Conservation (phyloP, 495 filamentous ascomycete genomes). For the Lophiotrema nucula region DNA sequence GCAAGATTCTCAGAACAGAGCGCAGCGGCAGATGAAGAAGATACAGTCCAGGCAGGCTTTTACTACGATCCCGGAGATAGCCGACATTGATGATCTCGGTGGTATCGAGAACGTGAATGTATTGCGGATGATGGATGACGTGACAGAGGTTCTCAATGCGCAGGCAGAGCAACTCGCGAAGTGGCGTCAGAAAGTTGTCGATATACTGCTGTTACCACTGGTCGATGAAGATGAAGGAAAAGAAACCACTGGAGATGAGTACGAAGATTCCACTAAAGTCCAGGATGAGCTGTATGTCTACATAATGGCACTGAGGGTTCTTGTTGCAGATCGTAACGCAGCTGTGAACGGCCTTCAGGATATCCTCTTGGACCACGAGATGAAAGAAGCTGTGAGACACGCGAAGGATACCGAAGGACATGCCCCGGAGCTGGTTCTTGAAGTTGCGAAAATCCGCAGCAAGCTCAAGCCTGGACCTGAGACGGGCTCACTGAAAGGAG, state of each 20-base stretch:
- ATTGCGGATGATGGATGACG: conserved; percentile 54
- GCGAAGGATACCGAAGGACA: conserved; percentile 58
- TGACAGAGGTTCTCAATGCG: conserved; percentile 59
- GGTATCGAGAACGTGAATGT: conserved; percentile 63
- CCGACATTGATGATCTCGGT: conserved; percentile 49
- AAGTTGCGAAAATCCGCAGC: conserved; percentile 58
- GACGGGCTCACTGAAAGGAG: conserved; percentile 64
- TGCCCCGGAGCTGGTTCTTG: conserved; percentile 64
- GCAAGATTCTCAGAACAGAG: conserved; percentile 30
- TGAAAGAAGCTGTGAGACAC: conserved; percentile 54
- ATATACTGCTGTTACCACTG: conserved; percentile 68
- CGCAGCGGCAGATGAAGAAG: conserved; percentile 51
- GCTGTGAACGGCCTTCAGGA: conserved; percentile 73
- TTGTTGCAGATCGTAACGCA: conserved; percentile 75
- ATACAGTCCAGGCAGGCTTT: conserved; percentile 57
- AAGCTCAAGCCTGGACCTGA: conserved; percentile 56
- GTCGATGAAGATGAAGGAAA: conserved; percentile 76
- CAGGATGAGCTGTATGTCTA: conserved; percentile 87
- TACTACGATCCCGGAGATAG: conserved; percentile 61
- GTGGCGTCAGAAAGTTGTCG: conserved; percentile 69
- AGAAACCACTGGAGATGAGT: conserved; percentile 83
- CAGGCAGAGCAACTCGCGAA: conserved; percentile 68
- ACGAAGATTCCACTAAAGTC: conserved; percentile 77
- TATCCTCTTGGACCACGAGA: conserved; percentile 75
- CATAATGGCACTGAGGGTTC: conserved; percentile 69